phyloP scores from a whole-genome alignment of 805 yeast genomes.

The Pichia insulana region DNA sequence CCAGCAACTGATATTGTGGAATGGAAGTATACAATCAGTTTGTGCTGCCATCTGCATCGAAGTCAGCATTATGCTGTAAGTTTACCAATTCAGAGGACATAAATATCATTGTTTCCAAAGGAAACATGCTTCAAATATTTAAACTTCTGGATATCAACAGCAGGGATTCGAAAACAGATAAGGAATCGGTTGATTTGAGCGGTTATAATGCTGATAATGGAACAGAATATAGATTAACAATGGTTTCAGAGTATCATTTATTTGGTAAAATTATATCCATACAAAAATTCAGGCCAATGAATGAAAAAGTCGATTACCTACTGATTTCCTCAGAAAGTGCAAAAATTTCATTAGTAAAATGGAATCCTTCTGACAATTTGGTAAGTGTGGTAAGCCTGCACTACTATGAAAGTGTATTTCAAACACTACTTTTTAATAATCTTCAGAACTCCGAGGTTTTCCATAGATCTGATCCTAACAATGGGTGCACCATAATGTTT shows the following conservation, averaged over 20 bases:
- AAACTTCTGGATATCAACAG: conserved; percentile 28
- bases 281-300: conserved; percentile 38
- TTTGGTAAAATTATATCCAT: conserved; percentile 63
- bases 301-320: conserved; percentile 44
- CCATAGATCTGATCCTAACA: conserved; percentile 55
- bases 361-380: conserved; percentile 47
- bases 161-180: conserved; percentile 9
- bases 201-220: conserved; percentile 13
- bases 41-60: conserved; percentile 64
- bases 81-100: conserved; percentile 31
- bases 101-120: conserved; percentile 62
- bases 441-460: conserved; percentile 30
- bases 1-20: too few species aligned
- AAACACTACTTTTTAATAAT: conserved; percentile 37
- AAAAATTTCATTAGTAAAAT: conserved; percentile 65
- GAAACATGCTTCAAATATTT: conserved; percentile 59
- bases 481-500: conserved; percentile 46
- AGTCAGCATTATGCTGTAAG: conserved; percentile 46
- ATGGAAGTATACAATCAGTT: conserved; percentile 81
- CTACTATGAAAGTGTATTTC: conserved; percentile 68
- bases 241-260: conserved; percentile 58
- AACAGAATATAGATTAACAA: conserved; percentile 26
- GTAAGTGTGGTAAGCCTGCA: conserved; percentile 76
- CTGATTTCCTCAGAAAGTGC: conserved; percentile 64
- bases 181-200: conserved; percentile 8